Base-by-base conservation (phyloP, 2,329 filamentous ascomycete species). In the Pseudocercospora macadamiae region DNA sequence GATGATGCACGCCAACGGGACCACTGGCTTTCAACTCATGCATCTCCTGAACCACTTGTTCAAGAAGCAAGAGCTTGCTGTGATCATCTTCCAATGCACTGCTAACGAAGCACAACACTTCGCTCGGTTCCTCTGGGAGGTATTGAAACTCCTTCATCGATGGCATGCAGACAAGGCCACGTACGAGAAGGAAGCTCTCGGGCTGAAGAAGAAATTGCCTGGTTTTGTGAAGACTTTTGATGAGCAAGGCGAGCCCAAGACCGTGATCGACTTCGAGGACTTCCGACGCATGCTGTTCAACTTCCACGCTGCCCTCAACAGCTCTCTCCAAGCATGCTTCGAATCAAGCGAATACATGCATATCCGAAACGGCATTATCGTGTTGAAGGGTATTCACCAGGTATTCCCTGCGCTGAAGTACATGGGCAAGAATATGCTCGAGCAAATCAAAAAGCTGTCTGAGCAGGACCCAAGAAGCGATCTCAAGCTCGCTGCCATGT, bases 261-360 rank as follows among this genome's bases (percentile, higher is more conserved):
- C 81, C 1, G 89, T 92, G 67, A 79, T 97, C 60, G 89, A 92
- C 57, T 95, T 91, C 73, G 90, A 93, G 64, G 87, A 91, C 55
- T 99, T 96, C 79, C 88, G 91, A 51, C 88, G 90, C 66, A 78
- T 96, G 53, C 80, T 97, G 28, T 95, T 89, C 79, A 89, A 90
- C 67, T 97, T 93, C 92, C 96, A 99, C 74, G 87, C 89, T 68
- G 86, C 89, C 63, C 78, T 99, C 42, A 89, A 89, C 67, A 84
- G 80, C 51, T 91, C 93, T 2, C 79, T 99, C 55, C 93, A 92
- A 72, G 83, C 84, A 34, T 97, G 93, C 72, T 82, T 99, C 47
- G 86, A 86, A 16, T 88, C 89, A 25, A 87, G 85, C 28, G 93
- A 97, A 75, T 99, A 95, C 84, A 97, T 97, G 89, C 93, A 97